Conservation (phyloP, 352 stramenopile genomes). For the Globisporangium spinosum region DNA sequence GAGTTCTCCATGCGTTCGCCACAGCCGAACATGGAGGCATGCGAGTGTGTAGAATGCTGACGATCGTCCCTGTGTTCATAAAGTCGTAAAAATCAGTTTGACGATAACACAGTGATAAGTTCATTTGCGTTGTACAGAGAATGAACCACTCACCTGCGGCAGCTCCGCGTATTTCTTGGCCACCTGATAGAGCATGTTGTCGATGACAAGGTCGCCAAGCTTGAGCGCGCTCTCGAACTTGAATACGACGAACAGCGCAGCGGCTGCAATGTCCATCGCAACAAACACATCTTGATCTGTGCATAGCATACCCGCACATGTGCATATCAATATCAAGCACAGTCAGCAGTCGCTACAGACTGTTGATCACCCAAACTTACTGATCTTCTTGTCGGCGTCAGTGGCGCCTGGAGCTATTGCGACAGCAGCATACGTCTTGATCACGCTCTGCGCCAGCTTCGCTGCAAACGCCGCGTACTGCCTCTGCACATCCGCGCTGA, state of each 20-base stretch:
- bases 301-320: neutral
- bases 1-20: constrained; percentile 32
- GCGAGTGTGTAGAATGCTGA: constrained; percentile 37
- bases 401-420: neutral
- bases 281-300: constrained; percentile 27
- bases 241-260: constrained; percentile 52
- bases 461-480: constrained; percentile 41
- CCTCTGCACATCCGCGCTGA: constrained; percentile 15
- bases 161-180: constrained; percentile 69
- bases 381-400: constrained; percentile 18
- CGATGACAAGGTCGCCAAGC: constrained; percentile 58
- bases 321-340: neutral
- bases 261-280: constrained; percentile 49
- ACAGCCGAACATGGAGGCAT: constrained; percentile 52
- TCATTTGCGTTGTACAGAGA: neutral
- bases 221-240: constrained; percentile 37
- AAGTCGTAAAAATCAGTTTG: neutral
- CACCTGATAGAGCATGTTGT: constrained; percentile 81
- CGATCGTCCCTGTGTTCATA: constrained; percentile 8
- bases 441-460: constrained; percentile 56
- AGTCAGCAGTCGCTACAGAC: neutral
- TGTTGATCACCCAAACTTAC: constrained; percentile 8
- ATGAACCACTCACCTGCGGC: constrained; percentile 26
- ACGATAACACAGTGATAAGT: neutral
- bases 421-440: constrained; percentile 48